phyloP scores from a whole-genome alignment of 805 yeast genomes.

The Nakazawaea siamensis region DNA sequence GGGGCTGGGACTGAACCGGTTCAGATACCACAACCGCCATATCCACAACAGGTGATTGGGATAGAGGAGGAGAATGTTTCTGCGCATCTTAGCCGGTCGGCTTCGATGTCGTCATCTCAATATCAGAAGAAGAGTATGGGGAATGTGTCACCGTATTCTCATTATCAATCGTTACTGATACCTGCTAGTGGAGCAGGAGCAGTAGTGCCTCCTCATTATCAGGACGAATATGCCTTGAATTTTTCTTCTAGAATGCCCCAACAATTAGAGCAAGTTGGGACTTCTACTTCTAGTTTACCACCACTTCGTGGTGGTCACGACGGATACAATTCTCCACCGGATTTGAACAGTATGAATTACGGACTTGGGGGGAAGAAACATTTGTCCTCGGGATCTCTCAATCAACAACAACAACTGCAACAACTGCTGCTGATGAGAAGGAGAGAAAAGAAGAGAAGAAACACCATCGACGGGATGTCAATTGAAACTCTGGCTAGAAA shows the following conservation, averaged over 20 bases:
- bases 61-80: background rate
- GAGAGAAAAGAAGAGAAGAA: constrained; percentile 14
- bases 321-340: too few relatives aligned
- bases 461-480: constrained; percentile 26
- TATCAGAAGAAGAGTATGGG: constrained; percentile 3
- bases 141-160: constrained; percentile 8
- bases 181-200: constrained; percentile 4
- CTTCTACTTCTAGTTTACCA: too few relatives aligned
- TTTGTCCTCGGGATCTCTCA: too few relatives aligned
- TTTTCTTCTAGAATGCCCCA: too few relatives aligned
- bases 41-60: background rate
- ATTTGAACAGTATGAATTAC: too few relatives aligned
- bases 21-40: background rate
- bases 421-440: background rate
- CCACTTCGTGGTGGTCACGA: too few relatives aligned
- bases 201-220: too few relatives aligned
- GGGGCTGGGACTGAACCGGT: too few relatives aligned
- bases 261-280: too few relatives aligned
- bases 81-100: background rate
- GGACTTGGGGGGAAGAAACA: too few relatives aligned
- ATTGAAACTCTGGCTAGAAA: constrained; percentile 37
- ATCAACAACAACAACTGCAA: too few relatives aligned
- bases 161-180: background rate
- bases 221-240: too few relatives aligned
- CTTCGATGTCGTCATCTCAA: background rate